Base-by-base conservation (phyloP, 208 protist species). In the Porcisia deanei region DNA sequence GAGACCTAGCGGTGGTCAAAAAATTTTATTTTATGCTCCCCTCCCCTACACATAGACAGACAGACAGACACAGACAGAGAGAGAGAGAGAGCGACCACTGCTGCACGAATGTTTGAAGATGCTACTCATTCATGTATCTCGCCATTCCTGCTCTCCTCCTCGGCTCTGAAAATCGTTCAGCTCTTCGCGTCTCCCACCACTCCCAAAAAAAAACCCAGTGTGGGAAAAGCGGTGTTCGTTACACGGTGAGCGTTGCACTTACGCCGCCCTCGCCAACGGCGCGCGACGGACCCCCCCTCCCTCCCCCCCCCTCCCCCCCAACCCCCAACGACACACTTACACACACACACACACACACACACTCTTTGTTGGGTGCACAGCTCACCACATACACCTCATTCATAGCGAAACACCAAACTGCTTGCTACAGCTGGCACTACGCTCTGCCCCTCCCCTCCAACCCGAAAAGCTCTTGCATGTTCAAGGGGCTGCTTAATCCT, bases 401-500 rank as follows among this genome's bases (percentile, higher is more conserved):
- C 1, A 22, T 37, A 25, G 45, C 5, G 20, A n/a, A 22, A 71
- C 45, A 25, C 12, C 18, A 18, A 30, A 10, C 47, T 43, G 39
- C n/a, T 43, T 25, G 45, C 34, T 9, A 4, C 1, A 20, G 49
- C 2, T 41, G n/a, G 10, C 65, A 55, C 65, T 0, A 18, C 22
- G 22, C 59, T 41, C 59, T 18, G 30, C 30, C 22, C 1, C 65
- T 30, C 65, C 22, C 45, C 45, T 55, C 10, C 65, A 41, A 22
- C 2, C 65, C 22, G 22, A 55, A 18, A 30, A 66, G 61, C 4
- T 34, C 4, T 41, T 66, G 0, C 25, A 76, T 79, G 75, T 79
- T 79, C 68, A 79, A 79, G 43, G 75, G 75, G 3, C 8, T 73
- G 7, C 58, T 74, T 2, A 52, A 53, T 16, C 25, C 58, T 54